A percentile compares a stretch with the other conserved stretches of the same genome.
These are phyloP conservation scores for Colletotrichum cordylinicola DNA, from an alignment of 2,329 filamentous ascomycete species.

Conservation along the genomic window DNA sequence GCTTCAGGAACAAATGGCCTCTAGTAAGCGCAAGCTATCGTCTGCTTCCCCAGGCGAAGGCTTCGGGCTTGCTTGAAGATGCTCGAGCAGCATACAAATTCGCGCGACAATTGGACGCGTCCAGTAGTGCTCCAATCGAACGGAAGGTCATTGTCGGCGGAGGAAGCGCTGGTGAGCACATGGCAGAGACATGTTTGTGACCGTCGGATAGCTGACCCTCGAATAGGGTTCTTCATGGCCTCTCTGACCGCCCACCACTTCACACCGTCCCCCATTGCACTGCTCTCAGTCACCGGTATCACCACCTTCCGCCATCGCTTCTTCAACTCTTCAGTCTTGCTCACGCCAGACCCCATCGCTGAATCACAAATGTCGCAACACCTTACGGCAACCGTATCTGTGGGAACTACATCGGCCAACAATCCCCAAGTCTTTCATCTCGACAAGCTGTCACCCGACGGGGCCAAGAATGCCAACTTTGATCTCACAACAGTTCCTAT, in stretches of 20 bases:
- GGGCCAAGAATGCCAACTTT: slow-evolving; percentile 27
- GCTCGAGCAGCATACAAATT: slow-evolving; percentile 36
- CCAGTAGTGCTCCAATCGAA: neutral
- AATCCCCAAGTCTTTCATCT: slow-evolving; percentile 27
- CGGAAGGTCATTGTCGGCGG: slow-evolving; percentile 36
- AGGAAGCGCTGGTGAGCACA: slow-evolving; percentile 36
- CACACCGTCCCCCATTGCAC: slow-evolving; percentile 32
- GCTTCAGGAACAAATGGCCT: slow-evolving; percentile 35
- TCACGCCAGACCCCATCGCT: slow-evolving; percentile 30
- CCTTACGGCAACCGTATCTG: slow-evolving; percentile 27
- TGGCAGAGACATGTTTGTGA: neutral
- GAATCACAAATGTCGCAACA: slow-evolving; percentile 27
- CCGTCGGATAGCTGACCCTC: neutral
- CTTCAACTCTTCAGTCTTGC: slow-evolving; percentile 37
- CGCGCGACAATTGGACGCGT: slow-evolving; percentile 26
- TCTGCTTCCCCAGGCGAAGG: slow-evolving; percentile 36
- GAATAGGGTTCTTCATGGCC: slow-evolving; percentile 36
- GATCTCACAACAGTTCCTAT: neutral
- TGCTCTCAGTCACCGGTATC: slow-evolving; percentile 40
- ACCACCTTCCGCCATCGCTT: slow-evolving; percentile 39
- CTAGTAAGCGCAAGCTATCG: slow-evolving; percentile 40
- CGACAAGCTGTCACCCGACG: slow-evolving; percentile 31
- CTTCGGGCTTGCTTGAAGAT: slow-evolving; percentile 33
- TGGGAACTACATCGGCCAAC: slow-evolving; percentile 26
- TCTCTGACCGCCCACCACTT: slow-evolving; percentile 32